Base-by-base conservation (phyloP, 1,139 yeast genomes). In the Petasospora fabianii region DNA sequence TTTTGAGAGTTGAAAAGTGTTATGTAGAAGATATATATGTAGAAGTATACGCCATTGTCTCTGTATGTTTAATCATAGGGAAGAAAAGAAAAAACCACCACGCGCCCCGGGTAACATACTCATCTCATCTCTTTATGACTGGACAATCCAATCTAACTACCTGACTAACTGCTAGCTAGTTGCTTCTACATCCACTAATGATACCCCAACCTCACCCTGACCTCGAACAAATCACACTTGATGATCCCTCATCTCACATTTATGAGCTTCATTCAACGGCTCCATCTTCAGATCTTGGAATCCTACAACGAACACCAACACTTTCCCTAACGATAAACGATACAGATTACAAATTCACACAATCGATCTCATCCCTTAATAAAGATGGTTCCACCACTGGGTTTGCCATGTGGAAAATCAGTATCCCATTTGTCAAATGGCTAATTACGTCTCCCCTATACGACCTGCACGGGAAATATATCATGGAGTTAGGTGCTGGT, bases 401-500 rank as follows among this genome's bases (percentile, higher is more conserved):
- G 6, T 84, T 77, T 43, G 71, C 82, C 14, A 67, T 80, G 30
- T 83, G 92, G 90, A 64, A 64, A 31, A 64, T 77, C 1, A 69
- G 83, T 2, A 69, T 73, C 2, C 53, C 64, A 6, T 63, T 82
- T 30, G 69, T 69, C 0, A 73, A 75, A 33, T 82, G 87, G 86
- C 36, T 77, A 2, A 35, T 69, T 11, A n/a, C 11, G 7, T 39
- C 36, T 0, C 14, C 16, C 8, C 20, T 35, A 10, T 39, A 43
- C 31, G 32, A 48, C 32, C 32, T 58, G 27, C 18, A 43, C 24
- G 45, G 46, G 12, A 51, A 53, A 27, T 49, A 53, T 2, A 69
- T 80, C 0, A 59, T 82, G 3, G 92, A 83, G 50, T 56, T 83
- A 6, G 94, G 94, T 0, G 59, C 84, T 13, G 94, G 94, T 0